Base-by-base conservation (phyloP, 2,329 filamentous ascomycete species). In the Ophiobolus disseminans region DNA sequence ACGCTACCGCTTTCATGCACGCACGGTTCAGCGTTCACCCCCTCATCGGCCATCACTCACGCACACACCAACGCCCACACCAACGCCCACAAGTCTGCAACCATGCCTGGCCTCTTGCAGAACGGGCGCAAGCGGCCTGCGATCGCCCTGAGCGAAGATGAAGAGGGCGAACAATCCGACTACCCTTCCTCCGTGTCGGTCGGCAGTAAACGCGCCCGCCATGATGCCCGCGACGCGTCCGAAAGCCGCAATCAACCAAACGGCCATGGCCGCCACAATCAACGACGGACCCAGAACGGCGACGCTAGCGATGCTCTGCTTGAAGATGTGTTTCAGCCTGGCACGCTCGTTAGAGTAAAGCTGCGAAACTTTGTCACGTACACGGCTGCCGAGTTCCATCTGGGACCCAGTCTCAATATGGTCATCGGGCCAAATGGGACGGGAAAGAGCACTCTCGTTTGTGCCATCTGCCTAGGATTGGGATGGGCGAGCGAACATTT, bases 371-470 rank as follows among this genome's bases (percentile, higher is more conserved):
- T 99, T 63, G 91, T 99, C 45, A 99, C 94, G 0, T 99, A 99
- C 75, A 91, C 90, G 40, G 86, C 87, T 43, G 93, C 91, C 45
- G 92, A 96, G 58, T 97, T 97, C 73, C 85, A 88, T 49, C 91
- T 91, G 10, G 94, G 94, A 0, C 93, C 94, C 1, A 93, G 90
- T 69, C 75, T 99, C 66, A 99, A 99, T 71, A 97, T 99, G 93
- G 87, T 99, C 43, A 96, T 99, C 61, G 94, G 94, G 0, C 94
- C 94, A n/a, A 99, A 99, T 66, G 94, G 94, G 25, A 97, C 94
- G 0, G 94, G 94, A 45, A 99, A 99, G 76, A 97, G 93, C 75
- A 97, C 94, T 0, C 80, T 99, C 20, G 93, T 99, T 34, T 99
- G 94, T 74, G 94, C 94, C 35, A 96, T 99, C 60, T 97, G 94